These are phyloP conservation scores for Mallotus nudiflorus DNA, from an alignment of 345 rosid species.

Conservation along the genomic window DNA sequence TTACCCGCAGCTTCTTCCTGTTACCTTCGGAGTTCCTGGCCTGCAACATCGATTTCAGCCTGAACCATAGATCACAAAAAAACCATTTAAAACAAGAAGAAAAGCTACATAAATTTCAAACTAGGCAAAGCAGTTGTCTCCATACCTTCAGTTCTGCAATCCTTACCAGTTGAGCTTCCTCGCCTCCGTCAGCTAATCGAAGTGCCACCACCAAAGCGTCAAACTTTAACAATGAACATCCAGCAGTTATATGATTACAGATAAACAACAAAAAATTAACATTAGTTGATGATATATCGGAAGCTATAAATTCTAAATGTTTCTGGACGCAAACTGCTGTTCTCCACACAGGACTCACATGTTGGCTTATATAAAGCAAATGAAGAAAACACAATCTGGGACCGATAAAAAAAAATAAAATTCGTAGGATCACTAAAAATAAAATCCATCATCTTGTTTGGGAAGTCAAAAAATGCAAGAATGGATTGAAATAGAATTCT, in stretches of 20 bases:
- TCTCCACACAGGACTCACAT: too few relatives aligned
- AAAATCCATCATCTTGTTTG: too few relatives aligned
- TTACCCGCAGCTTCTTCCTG: conserved; percentile 93
- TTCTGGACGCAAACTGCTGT: too few relatives aligned
- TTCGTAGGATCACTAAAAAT: too few relatives aligned
- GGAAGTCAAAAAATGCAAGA: too few relatives aligned
- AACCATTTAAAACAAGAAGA: conserved; percentile 2
- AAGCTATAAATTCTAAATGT: too few relatives aligned
- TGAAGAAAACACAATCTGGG: too few relatives aligned
- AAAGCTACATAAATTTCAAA: not conserved
- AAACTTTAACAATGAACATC: conserved; percentile 47
- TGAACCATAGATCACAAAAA: conserved; percentile 22
- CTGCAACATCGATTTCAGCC: conserved; percentile 77
- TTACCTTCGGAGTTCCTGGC: conserved; percentile 89
- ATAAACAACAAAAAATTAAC: not conserved
- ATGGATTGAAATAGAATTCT: too few relatives aligned
- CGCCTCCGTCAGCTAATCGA: conserved; percentile 85
- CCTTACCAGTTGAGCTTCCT: conserved; percentile 84
- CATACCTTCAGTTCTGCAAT: conserved; percentile 74
- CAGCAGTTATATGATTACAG: not conserved
- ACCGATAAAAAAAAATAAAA: too few relatives aligned
- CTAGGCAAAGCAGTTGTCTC: not conserved
- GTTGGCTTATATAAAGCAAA: too few relatives aligned
- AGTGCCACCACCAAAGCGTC: conserved; percentile 91
- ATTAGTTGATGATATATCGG: too few relatives aligned